phyloP scores from a whole-genome alignment of 208 protist genomes.

The Acanthamoeba healyi region DNA sequence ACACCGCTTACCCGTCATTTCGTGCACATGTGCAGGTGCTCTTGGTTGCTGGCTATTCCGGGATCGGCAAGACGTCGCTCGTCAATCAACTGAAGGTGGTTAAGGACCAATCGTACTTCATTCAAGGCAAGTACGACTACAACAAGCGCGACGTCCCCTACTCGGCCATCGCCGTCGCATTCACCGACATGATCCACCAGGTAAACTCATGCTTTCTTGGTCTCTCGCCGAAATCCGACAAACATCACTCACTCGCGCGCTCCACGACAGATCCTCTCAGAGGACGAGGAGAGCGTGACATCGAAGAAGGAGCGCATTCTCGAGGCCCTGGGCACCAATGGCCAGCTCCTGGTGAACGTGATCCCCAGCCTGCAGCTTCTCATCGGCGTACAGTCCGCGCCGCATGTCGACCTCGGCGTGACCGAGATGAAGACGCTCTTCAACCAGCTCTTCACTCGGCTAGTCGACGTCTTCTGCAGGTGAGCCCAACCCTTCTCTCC shows the following conservation, averaged over 20 bases:
- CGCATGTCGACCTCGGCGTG: background rate
- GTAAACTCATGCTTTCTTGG: background rate
- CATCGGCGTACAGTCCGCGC: constrained; percentile 15
- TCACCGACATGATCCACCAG: constrained; percentile 46
- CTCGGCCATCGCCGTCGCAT: constrained; percentile 58
- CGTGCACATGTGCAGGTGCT: constrained; percentile 10
- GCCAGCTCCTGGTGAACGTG: background rate
- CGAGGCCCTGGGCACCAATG: background rate
- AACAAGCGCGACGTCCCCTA: constrained; percentile 71
- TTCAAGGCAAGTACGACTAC: constrained; percentile 43
- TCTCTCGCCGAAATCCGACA: too few species aligned
- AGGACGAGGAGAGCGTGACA: constrained; percentile 37
- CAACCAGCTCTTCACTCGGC: background rate
- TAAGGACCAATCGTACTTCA: constrained; percentile 48
- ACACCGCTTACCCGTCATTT: background rate
- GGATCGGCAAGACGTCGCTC: constrained; percentile 34
- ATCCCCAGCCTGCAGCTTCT: constrained; percentile 20
- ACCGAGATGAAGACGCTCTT: background rate
- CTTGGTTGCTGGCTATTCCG: constrained; percentile 18
- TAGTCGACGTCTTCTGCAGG: constrained; percentile 42
- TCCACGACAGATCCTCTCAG: constrained; percentile 2
- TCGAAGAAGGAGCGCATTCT: background rate
- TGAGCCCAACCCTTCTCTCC: background rate
- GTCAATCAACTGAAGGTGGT: constrained; percentile 33
- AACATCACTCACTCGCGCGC: background rate